phyloP scores from a whole-genome alignment of 2,329 filamentous ascomycete species.

The Penicillium sp. region DNA sequence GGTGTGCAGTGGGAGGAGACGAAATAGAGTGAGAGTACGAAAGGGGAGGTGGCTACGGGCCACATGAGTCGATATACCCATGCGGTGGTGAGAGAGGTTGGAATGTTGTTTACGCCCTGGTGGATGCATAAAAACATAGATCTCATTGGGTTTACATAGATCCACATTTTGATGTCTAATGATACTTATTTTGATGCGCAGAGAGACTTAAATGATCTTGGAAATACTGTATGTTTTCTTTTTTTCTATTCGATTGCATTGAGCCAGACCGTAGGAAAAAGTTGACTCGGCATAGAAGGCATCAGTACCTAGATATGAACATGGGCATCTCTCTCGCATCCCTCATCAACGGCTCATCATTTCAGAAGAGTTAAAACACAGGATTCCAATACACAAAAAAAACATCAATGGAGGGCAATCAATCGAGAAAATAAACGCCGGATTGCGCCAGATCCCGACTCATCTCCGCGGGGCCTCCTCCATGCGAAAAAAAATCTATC shows the following conservation, averaged over 20 bases:
- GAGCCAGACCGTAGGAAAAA: conserved; percentile 3
- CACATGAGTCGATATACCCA: conserved; percentile 20
- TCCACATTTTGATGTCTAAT: neutral
- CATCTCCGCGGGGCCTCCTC: conserved; percentile 34
- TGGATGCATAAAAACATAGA: conserved; percentile 16
- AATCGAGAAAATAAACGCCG: conserved; percentile 32
- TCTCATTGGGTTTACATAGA: conserved; percentile 10
- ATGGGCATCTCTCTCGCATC: conserved; percentile 24
- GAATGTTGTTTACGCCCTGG: neutral
- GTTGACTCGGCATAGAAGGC: conserved; percentile 15
- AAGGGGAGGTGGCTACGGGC: neutral
- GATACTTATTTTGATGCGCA: neutral
- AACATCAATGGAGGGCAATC: conserved; percentile 26
- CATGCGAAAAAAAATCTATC: conserved; percentile 36
- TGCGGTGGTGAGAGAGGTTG: neutral
- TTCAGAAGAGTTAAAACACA: conserved; percentile 24
- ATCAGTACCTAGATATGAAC: conserved; percentile 24
- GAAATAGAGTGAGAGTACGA: conserved; percentile 22
- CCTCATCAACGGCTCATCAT: conserved; percentile 27
- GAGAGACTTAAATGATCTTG: neutral
- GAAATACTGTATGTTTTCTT: conserved; percentile 12
- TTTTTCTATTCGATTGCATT: conserved; percentile 13
- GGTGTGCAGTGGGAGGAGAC: conserved; percentile 96
- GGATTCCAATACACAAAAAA: conserved; percentile 31
- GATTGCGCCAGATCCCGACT: conserved; percentile 38